Evolutionary conservation across 371 early-diverging fungal species (phyloP), one percentile per base, ranked within the genome.

Genomic region (Nematocida ironsii): DNA sequence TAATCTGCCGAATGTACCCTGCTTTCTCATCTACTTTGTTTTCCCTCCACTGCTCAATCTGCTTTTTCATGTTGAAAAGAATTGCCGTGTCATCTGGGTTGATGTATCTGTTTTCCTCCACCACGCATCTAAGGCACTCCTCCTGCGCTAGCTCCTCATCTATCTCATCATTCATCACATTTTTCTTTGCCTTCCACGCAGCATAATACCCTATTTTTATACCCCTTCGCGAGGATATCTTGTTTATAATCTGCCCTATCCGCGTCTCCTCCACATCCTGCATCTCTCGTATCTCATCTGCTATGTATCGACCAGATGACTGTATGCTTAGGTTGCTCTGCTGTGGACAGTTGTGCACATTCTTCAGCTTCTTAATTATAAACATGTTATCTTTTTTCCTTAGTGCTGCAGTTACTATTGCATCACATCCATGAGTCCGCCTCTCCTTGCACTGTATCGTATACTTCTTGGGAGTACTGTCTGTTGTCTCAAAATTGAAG

Each of bases 291-390:
- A 76, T 75, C 39, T 70, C 73, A 40, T 83, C 83, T 62, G 70
- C 75, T 25, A 76, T 76, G 62, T 76, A 75, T 39, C 70, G 27
- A 3, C 83, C 13, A 52, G 75, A 83, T 23, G 75, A 76, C 78
- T 72, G 76, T 7, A 78, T 44, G 33, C 2, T 23, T 44, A 75
- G 47, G 4, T 56, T 9, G 4, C 20, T 6, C 42, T 72, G 82
- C 45, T 72, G 66, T 1, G 86, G 85, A 56, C 87, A 87, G 67
- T 85, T 87, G 62, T 87, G 87, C 5, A 47, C 72, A 39, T 84
- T 68, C 57, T 85, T 85, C 23, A 85, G 72, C 62, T 80, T 84
- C 62, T 84, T 85, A 23, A 87, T 81, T 20, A 81, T 68, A 75
- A 73, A 87, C 33, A 68, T 45, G 25, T 76, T 73, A 33, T 86